A percentile compares a stretch with the other conserved stretches of the same genome.
Conservation (phyloP, 2,329 filamentous ascomycete genomes). For the Sclerotinia nivalis region DNA sequence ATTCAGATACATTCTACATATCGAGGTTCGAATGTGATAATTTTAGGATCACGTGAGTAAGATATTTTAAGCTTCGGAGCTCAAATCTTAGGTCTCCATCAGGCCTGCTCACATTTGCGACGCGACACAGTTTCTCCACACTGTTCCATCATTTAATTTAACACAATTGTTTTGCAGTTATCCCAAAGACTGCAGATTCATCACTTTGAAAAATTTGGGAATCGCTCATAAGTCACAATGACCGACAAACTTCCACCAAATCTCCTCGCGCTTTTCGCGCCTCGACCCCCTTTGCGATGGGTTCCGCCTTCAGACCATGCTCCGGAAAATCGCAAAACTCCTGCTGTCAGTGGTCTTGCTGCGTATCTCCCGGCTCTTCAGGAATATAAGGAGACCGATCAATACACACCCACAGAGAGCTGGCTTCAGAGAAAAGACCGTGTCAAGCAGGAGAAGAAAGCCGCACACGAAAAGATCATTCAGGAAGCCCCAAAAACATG, state of each 20-base stretch:
- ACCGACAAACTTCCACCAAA: constrained; percentile 95
- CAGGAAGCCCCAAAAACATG: constrained; percentile 39
- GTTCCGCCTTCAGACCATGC: constrained; percentile 80
- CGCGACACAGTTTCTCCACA: constrained; percentile 16
- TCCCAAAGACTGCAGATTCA: background rate
- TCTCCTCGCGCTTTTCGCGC: constrained; percentile 89
- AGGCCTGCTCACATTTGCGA: constrained; percentile 5
- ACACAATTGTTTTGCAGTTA: background rate
- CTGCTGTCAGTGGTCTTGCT: constrained; percentile 70
- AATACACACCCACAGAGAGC: constrained; percentile 82
- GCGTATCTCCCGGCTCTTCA: constrained; percentile 72
- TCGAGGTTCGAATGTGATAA: background rate
- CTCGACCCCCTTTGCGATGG: constrained; percentile 88
- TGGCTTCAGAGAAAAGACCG: constrained; percentile 88
- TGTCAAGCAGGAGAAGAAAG: constrained; percentile 77
- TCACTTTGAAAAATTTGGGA: background rate
- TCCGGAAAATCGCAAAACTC: constrained; percentile 77
- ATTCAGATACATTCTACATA: background rate
- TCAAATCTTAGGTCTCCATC: constrained; percentile 17
- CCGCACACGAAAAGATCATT: constrained; percentile 57
- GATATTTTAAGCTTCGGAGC: constrained; percentile 15
- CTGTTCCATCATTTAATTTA: constrained; percentile 15
- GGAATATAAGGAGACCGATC: constrained; percentile 75
- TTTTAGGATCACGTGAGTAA: background rate
- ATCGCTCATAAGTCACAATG: constrained; percentile 56